Base-by-base conservation (phyloP, 805 yeast genomes). In the Nakazawaea pomicola region DNA sequence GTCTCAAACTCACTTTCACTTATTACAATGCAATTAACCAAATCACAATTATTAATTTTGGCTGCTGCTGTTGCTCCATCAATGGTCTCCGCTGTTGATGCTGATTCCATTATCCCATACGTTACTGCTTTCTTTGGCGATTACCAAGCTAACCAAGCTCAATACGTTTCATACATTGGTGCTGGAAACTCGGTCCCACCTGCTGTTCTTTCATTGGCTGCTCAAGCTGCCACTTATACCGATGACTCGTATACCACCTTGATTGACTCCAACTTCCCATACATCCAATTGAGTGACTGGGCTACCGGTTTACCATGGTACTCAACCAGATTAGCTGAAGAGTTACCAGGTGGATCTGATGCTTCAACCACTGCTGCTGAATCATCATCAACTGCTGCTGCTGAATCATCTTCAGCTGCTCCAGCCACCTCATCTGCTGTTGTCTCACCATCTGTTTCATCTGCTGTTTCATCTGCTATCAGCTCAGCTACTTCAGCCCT, bases 191-290 rank as follows among this genome's bases (percentile, higher is more conserved):
- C 41, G 15, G 60, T 54, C 30, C 62, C 61, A 18, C 44, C 54
- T 2, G 58, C 47, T 11, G 53, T 68, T 34, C 50, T 68, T 8
- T 37, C 52, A 12, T 51, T 66, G 40, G 67, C 65, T 33, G 32
- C 48, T 32, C 48, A 50, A 23, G 63, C 60, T 27, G 51, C 49
- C 24, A 68, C 72, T 33, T 68, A 67, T 54, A 68, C 67, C 9
- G 71, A 68, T 50, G 61, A 65, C 38, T 56, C 68, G n/a, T 68
- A 65, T 55, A 68, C 73, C 33, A 67, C 73, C 27, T 55, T 68
- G 44, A 54, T 62, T 44, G 49, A 56, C 38, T 38, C 56, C 30
- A 41, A 59, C 10, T 44, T 44, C 33, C 46, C 46, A 39, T 41
- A 33, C 23, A 38, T 15, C 11, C 38, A 34, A 31, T 44, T 48